A percentile compares a stretch with the other conserved stretches of the same genome.
Evolutionary conservation across 2,329 filamentous ascomycete genomes (phyloP).

Genomic region (Elsinoe australis): DNA sequence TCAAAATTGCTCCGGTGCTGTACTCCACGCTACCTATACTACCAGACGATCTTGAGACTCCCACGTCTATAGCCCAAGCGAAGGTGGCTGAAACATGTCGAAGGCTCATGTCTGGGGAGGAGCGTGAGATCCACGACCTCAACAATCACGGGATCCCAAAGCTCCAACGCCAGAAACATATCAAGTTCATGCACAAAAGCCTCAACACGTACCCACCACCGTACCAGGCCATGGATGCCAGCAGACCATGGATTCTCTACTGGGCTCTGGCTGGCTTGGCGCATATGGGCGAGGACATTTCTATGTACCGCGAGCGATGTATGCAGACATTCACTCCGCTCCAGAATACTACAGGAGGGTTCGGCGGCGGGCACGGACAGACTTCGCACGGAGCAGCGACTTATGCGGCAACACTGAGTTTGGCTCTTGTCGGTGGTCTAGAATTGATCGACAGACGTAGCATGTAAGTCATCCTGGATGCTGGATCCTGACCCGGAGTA

Average conservation of each 20-base stretch:
- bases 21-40: slow-evolving; percentile 56
- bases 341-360: slow-evolving; percentile 78
- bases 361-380: slow-evolving; percentile 90
- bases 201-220: slow-evolving; percentile 56
- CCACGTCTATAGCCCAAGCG: slow-evolving; percentile 61
- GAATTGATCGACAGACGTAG: slow-evolving; percentile 70
- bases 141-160: slow-evolving; percentile 68
- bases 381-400: slow-evolving; percentile 79
- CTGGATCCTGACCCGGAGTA: too few relatives aligned
- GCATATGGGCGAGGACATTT: slow-evolving; percentile 67
- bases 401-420: slow-evolving; percentile 73
- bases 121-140: slow-evolving; percentile 39
- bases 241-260: slow-evolving; percentile 88
- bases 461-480: slow-evolving; percentile 45
- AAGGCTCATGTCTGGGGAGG: slow-evolving; percentile 54
- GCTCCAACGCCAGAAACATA: slow-evolving; percentile 57
- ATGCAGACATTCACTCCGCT: slow-evolving; percentile 66
- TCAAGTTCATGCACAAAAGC: slow-evolving; percentile 52
- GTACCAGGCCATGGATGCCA: slow-evolving; percentile 73
- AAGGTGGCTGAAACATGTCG: slow-evolving; percentile 61
- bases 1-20: slow-evolving; percentile 39
- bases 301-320: slow-evolving; percentile 55
- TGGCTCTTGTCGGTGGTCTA: slow-evolving; percentile 69
- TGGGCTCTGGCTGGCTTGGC: slow-evolving; percentile 75
- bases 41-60: slow-evolving; percentile 57